phyloP scores from a whole-genome alignment of 106 monocot genomes.

The Agapanthus africanus region DNA sequence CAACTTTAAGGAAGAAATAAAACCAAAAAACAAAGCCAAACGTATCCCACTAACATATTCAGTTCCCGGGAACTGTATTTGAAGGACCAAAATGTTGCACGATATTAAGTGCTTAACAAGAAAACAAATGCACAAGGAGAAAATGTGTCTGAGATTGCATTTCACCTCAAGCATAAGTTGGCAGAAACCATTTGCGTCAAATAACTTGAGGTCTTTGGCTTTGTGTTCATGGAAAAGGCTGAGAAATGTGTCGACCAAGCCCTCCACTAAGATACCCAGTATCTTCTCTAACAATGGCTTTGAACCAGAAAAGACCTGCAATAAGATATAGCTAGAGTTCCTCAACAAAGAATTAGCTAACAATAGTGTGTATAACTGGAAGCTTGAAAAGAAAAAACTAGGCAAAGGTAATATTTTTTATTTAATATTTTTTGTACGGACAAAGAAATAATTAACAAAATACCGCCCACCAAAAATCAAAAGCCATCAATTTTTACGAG shows the following conservation, averaged over 20 bases:
- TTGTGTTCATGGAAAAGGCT: constrained; percentile 75
- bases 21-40: too few species aligned
- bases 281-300: constrained; percentile 88
- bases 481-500: not conserved
- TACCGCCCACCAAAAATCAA: not conserved
- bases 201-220: constrained; percentile 47
- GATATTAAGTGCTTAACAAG: not conserved
- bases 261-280: constrained; percentile 77
- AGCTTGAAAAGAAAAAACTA: not conserved
- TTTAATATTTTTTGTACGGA: too few species aligned
- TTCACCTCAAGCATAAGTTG: constrained; percentile 95
- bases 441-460: not conserved
- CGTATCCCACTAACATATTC: too few species aligned
- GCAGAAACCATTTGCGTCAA: constrained; percentile 90
- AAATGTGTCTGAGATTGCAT: too few species aligned
- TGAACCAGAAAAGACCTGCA: constrained; percentile 78
- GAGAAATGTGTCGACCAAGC: constrained; percentile 84
- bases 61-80: too few species aligned
- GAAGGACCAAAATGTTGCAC: not conserved
- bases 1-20: too few species aligned
- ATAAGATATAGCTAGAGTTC: constrained; percentile 1
- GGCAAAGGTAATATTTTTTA: too few species aligned
- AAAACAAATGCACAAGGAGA: too few species aligned
- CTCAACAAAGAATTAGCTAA: not conserved
- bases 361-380: not conserved